These are phyloP conservation scores for Dunaliella salina DNA, from an alignment of 163 green algal species.

Conservation along the genomic window DNA sequence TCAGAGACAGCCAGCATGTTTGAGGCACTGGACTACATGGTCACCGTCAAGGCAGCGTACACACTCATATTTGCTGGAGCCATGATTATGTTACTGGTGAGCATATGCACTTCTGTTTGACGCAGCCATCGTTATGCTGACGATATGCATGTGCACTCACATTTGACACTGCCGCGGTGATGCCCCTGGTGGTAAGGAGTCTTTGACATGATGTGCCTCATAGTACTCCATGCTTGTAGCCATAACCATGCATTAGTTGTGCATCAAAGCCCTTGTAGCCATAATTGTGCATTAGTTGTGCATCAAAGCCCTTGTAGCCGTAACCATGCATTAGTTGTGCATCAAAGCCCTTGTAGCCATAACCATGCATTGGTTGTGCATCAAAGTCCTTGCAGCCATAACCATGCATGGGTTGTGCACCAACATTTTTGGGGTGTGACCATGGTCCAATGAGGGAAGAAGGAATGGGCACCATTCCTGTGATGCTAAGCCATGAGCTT, in stretches of 20 bases:
- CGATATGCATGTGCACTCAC: background rate
- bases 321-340: background rate
- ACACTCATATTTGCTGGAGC: background rate
- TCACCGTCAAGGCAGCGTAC: background rate
- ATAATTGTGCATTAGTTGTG: background rate
- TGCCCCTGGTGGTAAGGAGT: background rate
- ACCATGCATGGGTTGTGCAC: too few relatives aligned
- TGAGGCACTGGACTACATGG: background rate
- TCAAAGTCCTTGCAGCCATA: background rate
- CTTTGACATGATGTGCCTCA: background rate
- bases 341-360: background rate
- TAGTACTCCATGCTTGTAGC: background rate
- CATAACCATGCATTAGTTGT: background rate
- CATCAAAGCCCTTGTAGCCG: background rate
- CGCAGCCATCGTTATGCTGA: background rate
- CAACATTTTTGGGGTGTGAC: too few relatives aligned
- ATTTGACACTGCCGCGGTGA: background rate
- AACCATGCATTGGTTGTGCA: background rate
- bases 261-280: background rate
- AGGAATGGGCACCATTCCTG: too few relatives aligned
- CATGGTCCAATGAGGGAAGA: too few relatives aligned
- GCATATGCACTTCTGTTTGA: background rate
- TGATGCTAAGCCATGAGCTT: background rate
- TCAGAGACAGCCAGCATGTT: background rate
- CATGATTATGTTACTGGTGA: background rate